Evolutionary conservation across 768 basidiomycete species (phyloP).

Genomic region (Leccinum broughii): DNA sequence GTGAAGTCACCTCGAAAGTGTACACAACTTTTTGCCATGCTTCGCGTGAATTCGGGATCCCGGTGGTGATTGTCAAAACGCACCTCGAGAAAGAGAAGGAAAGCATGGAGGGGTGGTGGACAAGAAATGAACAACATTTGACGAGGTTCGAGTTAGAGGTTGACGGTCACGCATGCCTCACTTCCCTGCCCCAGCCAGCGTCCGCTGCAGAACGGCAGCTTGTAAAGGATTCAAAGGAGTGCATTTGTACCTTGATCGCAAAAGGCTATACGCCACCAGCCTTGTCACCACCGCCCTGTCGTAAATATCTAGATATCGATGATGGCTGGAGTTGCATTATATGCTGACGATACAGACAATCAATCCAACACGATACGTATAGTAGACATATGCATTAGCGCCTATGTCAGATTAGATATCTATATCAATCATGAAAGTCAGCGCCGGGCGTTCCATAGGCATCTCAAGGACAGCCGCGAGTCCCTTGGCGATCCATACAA

Average conservation of each 20-base stretch:
- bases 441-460: background rate
- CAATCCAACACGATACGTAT: background rate
- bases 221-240: constrained; percentile 12
- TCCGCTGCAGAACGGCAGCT: background rate
- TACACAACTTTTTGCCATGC: constrained; percentile 32
- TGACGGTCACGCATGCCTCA: constrained; percentile 33
- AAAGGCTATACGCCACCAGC: constrained; percentile 1
- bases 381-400: no score
- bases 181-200: constrained; percentile 22
- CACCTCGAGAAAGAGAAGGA: constrained; percentile 34
- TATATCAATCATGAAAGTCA: background rate
- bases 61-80: constrained; percentile 40
- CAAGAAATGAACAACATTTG: constrained; percentile 21
- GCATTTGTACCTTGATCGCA: constrained; percentile 14
- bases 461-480: background rate
- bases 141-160: constrained; percentile 25
- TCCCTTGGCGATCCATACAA: no score
- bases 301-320: constrained; percentile 7
- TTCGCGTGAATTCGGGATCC: constrained; percentile 35
- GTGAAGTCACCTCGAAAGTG: constrained; percentile 7
- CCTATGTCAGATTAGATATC: background rate
- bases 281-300: background rate
- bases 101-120: constrained; percentile 37
- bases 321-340: constrained; percentile 12
- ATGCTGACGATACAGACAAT: constrained; percentile 14